Evolutionary conservation across 768 basidiomycete genomes (phyloP), one percentile per base, ranked within the genome.

Genomic region (Termitomyces sp.): DNA sequence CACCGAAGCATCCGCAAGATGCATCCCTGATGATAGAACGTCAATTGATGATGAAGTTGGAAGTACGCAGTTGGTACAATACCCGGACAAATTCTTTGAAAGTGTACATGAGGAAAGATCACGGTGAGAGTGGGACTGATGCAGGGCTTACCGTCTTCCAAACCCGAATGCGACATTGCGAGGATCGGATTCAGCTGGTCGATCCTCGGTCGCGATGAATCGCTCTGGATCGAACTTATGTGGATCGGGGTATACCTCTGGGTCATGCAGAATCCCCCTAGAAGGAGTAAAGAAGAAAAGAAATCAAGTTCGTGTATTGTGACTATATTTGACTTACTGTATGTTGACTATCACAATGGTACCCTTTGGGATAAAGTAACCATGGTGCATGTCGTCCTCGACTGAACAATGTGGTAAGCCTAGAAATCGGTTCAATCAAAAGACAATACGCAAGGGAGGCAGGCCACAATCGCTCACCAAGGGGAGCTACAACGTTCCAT

Each of bases 401-500:
- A 49, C 33, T 6, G 33, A 49, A 49, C 48, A n/a, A 49, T 49
- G 48, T 6, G 48, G 48, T 6, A 49, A 20, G 18, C 48, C 48
- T 49, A 11, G 2, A 20, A n/a, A 7, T 22, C n/a, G 18, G 16
- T 11, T 34, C 12, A 9, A 6, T 50, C 11, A 50, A 34, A 8
- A 15, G 34, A 50, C 6, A 50, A 42, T 42, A 11, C n/a, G 22
- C 20, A 15, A 36, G 6, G 39, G 41, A 42, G 8, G n/a, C n/a
- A 27, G 4, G 16, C 46, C 37, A 27, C 2, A 31, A n/a, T 30
- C 16, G 12, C 49, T 22, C 55, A 73, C 81, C 77, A 58, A 73
- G 73, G n/a, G 75, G 74, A 31, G 72, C 71, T 30, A 80, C 76
- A 11, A 74, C 67, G 57, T 80, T 77, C 77, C 81, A 82, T 16